Conservation (phyloP, 106 monocot species). For the Allium cepa region DNA sequence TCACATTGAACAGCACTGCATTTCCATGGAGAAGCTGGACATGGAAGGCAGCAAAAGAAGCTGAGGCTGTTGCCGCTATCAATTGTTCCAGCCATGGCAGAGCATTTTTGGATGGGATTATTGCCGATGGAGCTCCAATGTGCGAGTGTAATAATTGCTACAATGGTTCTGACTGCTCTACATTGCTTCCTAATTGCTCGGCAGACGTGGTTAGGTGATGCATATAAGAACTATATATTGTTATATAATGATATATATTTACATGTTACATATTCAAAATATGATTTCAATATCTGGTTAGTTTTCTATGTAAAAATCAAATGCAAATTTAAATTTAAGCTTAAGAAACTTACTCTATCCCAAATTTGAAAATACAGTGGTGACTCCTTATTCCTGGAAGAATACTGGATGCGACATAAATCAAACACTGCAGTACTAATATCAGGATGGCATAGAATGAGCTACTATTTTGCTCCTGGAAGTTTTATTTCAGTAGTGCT, state of each 20-base stretch:
- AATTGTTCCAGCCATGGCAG: neutral
- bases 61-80: neutral
- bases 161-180: neutral
- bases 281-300: too few relatives aligned
- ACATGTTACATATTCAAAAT: too few relatives aligned
- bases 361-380: conserved; percentile 29
- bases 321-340: too few relatives aligned
- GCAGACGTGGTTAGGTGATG: neutral
- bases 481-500: conserved; percentile 40
- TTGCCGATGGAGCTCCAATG: neutral
- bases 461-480: conserved; percentile 23
- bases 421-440: too few relatives aligned
- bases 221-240: neutral
- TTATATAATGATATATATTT: too few relatives aligned
- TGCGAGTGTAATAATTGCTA: neutral
- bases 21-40: neutral
- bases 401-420: too few relatives aligned
- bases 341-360: too few relatives aligned
- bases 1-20: too few relatives aligned
- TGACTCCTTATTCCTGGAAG: conserved; percentile 48
- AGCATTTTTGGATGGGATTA: neutral
- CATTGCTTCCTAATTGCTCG: neutral
- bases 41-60: neutral
- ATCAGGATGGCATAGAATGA: too few relatives aligned
- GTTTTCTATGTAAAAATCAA: too few relatives aligned